These are phyloP conservation scores for Mycena maculata DNA, from an alignment of 768 basidiomycete genomes.

Conservation along the genomic window DNA sequence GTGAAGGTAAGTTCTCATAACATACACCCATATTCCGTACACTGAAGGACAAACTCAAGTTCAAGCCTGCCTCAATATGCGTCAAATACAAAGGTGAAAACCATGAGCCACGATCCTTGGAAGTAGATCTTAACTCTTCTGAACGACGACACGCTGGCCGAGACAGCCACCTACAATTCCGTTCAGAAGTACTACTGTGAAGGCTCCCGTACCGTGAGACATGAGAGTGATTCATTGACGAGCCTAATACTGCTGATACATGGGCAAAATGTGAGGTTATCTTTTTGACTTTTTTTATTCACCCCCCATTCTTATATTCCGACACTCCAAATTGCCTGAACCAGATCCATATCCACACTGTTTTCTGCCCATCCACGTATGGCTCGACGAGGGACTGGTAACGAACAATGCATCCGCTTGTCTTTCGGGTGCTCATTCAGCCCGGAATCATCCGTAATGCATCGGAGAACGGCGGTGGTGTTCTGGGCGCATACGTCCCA, in stretches of 20 bases:
- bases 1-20: conserved; percentile 14
- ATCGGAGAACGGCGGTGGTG: conserved; percentile 49
- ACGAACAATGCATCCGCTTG: conserved; percentile 45
- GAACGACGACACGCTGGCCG: conserved; percentile 36
- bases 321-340: conserved; percentile 30
- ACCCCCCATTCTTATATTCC: neutral
- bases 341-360: no score
- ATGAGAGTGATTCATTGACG: conserved; percentile 40
- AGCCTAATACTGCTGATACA: conserved; percentile 43
- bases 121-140: conserved; percentile 41
- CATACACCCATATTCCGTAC: neutral
- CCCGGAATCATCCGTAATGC: conserved; percentile 45
- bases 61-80: conserved; percentile 20
- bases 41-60: conserved; percentile 35
- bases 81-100: conserved; percentile 11
- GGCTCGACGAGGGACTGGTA: conserved; percentile 47
- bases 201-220: no score
- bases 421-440: conserved; percentile 41
- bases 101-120: no score
- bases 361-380: no score
- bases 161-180: conserved; percentile 34
- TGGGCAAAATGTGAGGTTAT: conserved; percentile 47
- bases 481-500: conserved; percentile 43
- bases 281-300: conserved; percentile 19
- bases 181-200: conserved; percentile 40